phyloP scores from a whole-genome alignment of 2,329 filamentous ascomycete genomes.

The Pyrenophora graminea region DNA sequence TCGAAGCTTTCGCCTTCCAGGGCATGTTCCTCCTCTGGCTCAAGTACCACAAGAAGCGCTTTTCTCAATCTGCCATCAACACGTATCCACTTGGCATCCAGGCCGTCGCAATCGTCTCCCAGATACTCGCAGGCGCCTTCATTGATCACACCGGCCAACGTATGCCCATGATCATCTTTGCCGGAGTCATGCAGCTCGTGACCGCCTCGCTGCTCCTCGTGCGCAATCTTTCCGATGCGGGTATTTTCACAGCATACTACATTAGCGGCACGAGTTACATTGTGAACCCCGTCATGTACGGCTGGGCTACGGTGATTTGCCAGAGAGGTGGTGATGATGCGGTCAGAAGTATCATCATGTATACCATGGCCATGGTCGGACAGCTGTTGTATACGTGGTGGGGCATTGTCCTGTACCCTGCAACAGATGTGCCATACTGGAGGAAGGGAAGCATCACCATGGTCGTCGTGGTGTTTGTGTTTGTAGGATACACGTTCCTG shows the following conservation, averaged over 20 bases:
- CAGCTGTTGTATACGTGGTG: slow-evolving; percentile 51
- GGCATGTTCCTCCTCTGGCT: slow-evolving; percentile 30
- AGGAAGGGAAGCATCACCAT: slow-evolving; percentile 45
- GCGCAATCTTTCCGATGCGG: slow-evolving; percentile 35
- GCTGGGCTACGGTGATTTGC: slow-evolving; percentile 47
- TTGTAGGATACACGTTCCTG: slow-evolving; percentile 14
- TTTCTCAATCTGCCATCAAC: slow-evolving; percentile 55
- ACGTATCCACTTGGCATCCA: slow-evolving; percentile 63
- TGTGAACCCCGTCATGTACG: slow-evolving; percentile 46
- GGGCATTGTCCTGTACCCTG: slow-evolving; percentile 51
- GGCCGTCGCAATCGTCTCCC: slow-evolving; percentile 59
- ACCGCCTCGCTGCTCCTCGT: slow-evolving; percentile 39
- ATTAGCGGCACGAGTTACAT: slow-evolving; percentile 45
- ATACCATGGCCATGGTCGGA: slow-evolving; percentile 46
- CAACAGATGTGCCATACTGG: slow-evolving; percentile 51
- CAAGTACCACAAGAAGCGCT: slow-evolving; percentile 20
- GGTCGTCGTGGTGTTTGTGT: slow-evolving; percentile 32
- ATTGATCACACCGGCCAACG: slow-evolving; percentile 44
- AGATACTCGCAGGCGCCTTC: slow-evolving; percentile 40
- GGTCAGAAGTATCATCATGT: slow-evolving; percentile 45
- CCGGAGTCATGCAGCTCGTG: slow-evolving; percentile 38
- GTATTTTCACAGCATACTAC: slow-evolving; percentile 45
- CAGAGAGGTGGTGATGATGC: slow-evolving; percentile 49
- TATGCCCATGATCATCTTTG: slow-evolving; percentile 41
- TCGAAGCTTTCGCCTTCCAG: slow-evolving; percentile 40